Evolutionary conservation across 2,329 filamentous ascomycete species (phyloP), one percentile per base, ranked within the genome.

Genomic region (Ophiostoma ulmi): DNA sequence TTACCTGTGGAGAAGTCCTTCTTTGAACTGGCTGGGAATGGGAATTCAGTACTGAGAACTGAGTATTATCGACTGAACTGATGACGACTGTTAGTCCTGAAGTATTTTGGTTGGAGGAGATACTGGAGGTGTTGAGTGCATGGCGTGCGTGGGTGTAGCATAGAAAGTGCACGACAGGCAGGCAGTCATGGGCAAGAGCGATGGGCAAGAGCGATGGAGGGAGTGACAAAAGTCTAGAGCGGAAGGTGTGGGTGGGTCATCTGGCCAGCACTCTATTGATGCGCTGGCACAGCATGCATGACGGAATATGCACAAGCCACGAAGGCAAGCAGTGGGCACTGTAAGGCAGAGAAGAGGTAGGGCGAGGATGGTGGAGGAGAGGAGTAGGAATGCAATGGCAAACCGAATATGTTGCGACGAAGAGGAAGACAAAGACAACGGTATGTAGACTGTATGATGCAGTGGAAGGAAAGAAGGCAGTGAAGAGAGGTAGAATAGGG

Each of bases 241-340:
- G 26, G 26, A 65, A 41, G 36, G 63, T 65, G 63, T 65, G 63
- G n/a, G 63, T 65, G 63, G 63, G 36, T 39, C 63, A 3, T 20
- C 63, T 22, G 63, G 63, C 48, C 67, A 69, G 55, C 69, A 65
- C 61, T 79, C 77, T 79, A 76, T 82, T 83, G 81, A 84, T 84
- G 82, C 80, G 82, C 79, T 84, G 82, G 82, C 84, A 86, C 63
- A 39, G 36, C 63, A 65, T 67, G 65, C 65, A 67, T 67, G 65
- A 85, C 83, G 83, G 83, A 82, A 84, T 82, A 83, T 85, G 85
- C 84, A 85, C 78, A 80, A 81, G 78, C 80, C 78, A 80, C 80
- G 80, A 44, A 41, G 41, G 44, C 6, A 65, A 14, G 39, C 17
- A 66, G 61, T 8, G 26, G 26, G 41, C 31, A 55, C 17, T 35